These are phyloP conservation scores for Suillus sp. DNA, from an alignment of 768 basidiomycete genomes.

Conservation along the genomic window DNA sequence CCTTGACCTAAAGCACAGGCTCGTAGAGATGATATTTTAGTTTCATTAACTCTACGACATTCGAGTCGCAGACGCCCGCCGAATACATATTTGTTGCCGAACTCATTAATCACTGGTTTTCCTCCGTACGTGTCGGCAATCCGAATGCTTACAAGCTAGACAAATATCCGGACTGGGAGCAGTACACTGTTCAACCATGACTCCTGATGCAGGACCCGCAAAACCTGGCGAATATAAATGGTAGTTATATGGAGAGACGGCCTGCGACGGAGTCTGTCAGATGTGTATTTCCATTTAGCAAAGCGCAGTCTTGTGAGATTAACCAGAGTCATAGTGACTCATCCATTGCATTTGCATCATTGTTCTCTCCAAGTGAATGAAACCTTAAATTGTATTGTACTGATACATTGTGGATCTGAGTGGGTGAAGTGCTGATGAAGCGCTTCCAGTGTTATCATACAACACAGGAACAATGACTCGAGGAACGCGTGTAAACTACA, in stretches of 20 bases:
- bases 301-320: neutral
- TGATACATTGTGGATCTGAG: neutral
- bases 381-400: neutral
- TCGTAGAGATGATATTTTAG: conserved; percentile 26
- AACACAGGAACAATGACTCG: conserved; percentile 1
- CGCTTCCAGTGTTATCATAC: neutral
- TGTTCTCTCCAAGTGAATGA: neutral
- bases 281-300: neutral
- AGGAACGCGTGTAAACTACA: neutral
- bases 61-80: conserved; percentile 45
- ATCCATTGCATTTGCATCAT: neutral
- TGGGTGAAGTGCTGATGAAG: neutral
- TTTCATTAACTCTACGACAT: conserved; percentile 53
- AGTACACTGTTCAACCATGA: conserved; percentile 36
- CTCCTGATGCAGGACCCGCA: conserved; percentile 43
- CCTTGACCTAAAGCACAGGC: neutral
- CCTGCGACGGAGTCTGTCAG: conserved; percentile 13
- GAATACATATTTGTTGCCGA: conserved; percentile 57
- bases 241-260: conserved; percentile 45
- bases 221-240: conserved; percentile 34
- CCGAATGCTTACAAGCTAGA: conserved; percentile 57
- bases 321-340: neutral
- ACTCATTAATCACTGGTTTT: conserved; percentile 65
- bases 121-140: conserved; percentile 58
- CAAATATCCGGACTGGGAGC: conserved; percentile 51